Evolutionary conservation across 805 yeast species (phyloP), one percentile per base, ranked within the genome.

Genomic region (Tetrapisispora fleetii): DNA sequence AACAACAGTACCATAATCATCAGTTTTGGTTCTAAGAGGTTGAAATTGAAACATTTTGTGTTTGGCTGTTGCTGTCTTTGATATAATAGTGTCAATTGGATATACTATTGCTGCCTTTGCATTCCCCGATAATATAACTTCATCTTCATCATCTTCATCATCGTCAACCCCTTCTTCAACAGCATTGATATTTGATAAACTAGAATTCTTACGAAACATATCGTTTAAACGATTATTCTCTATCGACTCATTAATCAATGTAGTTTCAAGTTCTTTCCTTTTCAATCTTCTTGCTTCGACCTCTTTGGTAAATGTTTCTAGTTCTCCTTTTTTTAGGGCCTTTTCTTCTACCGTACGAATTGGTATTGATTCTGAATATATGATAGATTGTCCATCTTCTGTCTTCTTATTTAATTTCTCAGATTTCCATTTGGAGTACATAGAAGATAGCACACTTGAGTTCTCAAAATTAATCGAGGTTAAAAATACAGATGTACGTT

Each of bases 1-100:
- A 19, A 90, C 80, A 1, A 81, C 67, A 48, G 79, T 82, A 30
- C 99, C 99, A 63, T 91, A 93, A 54, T 91, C 97, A 60, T 93
- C 98, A 43, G 74, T 69, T 54, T 84, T 79, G 22, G 76, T 69
- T 55, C 78, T 77, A 43, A 72, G 75, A 1, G 77, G 75, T 37
- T 78, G 68, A 55, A 71, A 84, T 13, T 96, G 98, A 59, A 91
- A 93, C 85, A 85, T 83, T 40, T 74, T 77, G 74, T 65, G 60
- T 76, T 58, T 62, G 48, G 48, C 56, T 45, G 45, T 57, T 53
- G 56, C 59, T 42, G 44, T 62, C 18, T 55, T 48, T 18, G 52
- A 49, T 5, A 65, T 48, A 11, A 52, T 42, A 6, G 54, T 55
- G 49, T 67, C 70, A 4, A 62, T 54, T 2, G 69, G 68, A 10